These are phyloP conservation scores for Forsythia suspensa DNA, from an alignment of 257 asterid species.

Conservation along the genomic window DNA sequence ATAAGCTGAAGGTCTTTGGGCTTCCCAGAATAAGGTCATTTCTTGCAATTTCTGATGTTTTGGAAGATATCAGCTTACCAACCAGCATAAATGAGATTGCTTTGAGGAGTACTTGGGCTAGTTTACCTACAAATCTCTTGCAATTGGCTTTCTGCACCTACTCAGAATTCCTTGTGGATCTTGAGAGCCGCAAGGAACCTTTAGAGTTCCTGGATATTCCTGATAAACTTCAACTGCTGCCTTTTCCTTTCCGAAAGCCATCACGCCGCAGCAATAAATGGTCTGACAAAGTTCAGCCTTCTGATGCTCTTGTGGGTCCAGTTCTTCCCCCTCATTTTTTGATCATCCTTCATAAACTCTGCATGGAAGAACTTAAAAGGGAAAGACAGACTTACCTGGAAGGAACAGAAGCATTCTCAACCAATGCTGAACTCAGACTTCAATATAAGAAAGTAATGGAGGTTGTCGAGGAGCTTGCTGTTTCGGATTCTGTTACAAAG, in stretches of 20 bases:
- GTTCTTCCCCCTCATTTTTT: slow-evolving; percentile 56
- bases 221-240: slow-evolving; percentile 36
- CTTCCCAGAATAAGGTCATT: slow-evolving; percentile 27
- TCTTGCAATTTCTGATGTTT: slow-evolving; percentile 22
- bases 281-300: slow-evolving; percentile 42
- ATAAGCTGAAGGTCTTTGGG: slow-evolving; percentile 35
- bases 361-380: slow-evolving; percentile 32
- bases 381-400: slow-evolving; percentile 24
- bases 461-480: slow-evolving; percentile 36
- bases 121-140: slow-evolving; percentile 46
- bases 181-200: slow-evolving; percentile 25
- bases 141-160: slow-evolving; percentile 44
- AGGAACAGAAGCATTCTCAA: slow-evolving; percentile 44
- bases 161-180: slow-evolving; percentile 29
- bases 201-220: slow-evolving; percentile 47
- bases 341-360: slow-evolving; percentile 46
- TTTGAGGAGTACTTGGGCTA: slow-evolving; percentile 41
- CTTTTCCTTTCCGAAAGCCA: slow-evolving; percentile 48
- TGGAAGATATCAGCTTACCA: slow-evolving; percentile 55
- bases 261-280: slow-evolving; percentile 47
- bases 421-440: slow-evolving; percentile 38
- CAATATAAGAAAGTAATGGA: slow-evolving; percentile 50
- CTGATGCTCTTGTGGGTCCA: slow-evolving; percentile 43
- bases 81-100: slow-evolving; percentile 69
- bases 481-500: slow-evolving; percentile 26